Evolutionary conservation across 257 asterid species (phyloP).

Genomic region (Linderniella brevidens): DNA sequence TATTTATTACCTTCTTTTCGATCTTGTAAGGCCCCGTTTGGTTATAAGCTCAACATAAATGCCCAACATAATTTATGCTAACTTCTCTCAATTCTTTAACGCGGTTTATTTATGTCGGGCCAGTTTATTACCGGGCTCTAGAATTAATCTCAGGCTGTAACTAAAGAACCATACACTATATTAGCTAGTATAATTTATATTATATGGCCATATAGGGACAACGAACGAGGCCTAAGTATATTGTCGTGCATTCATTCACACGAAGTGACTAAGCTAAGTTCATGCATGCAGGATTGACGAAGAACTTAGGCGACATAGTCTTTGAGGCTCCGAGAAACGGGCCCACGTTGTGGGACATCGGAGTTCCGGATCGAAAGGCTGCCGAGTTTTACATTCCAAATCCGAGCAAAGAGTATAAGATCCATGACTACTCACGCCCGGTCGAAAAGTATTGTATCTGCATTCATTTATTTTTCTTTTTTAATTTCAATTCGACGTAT

Average conservation of each 20-base stretch:
- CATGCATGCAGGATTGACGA: not conserved
- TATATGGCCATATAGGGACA: too few species aligned
- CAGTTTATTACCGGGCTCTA: too few species aligned
- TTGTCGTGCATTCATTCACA: too few species aligned
- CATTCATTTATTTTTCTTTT: not conserved
- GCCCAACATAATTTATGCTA: too few species aligned
- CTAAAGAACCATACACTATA: too few species aligned
- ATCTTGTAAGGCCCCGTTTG: not conserved
- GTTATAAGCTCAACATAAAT: not conserved
- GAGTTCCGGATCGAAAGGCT: constrained; percentile 47
- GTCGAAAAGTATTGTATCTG: constrained; percentile 14
- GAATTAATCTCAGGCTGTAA: too few species aligned
- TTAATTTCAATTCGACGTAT: not conserved
- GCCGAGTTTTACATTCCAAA: constrained; percentile 44
- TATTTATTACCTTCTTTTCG: not conserved
- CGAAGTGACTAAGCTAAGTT: too few species aligned
- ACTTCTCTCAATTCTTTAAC: too few species aligned
- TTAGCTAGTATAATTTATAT: too few species aligned
- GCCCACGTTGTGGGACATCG: constrained; percentile 65
- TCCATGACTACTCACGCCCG: constrained; percentile 10
- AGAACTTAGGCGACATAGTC: constrained; percentile 7
- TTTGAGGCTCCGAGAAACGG: constrained; percentile 42
- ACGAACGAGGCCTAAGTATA: too few species aligned
- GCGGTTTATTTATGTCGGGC: too few species aligned
- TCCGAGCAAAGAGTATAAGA: constrained; percentile 15